Base-by-base conservation (phyloP, 1,139 yeast species). In the Cylindricascospora bacillispora region DNA sequence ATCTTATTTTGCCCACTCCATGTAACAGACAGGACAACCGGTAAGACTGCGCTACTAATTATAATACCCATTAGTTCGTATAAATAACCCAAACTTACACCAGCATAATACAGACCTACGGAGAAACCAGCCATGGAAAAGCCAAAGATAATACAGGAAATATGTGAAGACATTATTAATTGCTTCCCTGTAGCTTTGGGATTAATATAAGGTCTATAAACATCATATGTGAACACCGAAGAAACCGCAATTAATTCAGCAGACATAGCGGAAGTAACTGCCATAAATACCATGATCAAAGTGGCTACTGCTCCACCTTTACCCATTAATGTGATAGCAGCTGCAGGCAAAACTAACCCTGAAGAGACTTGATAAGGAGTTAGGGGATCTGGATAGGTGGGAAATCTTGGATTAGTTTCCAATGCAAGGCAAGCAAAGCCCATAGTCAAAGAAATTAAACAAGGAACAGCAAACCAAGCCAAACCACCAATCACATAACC, bases 391-490 rank as follows among this genome's bases (percentile, higher is more conserved):
- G 93, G 93, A 50, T 73, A 81, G 3, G 82, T 74, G 41, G 93
- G 93, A 71, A 85, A 82, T 7, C 63, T 52, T 13, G 79, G 74
- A 19, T 71, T 62, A 29, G 60, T 56, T 57, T 82, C 86, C 34
- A 82, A 63, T 13, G 82, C 74, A 39, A 80, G 59, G 28, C 82
- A 81, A 18, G 85, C 80, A 22, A 83, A 62, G 9, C 95, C 95
- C 77, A 82, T 64, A 9, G 93, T 78, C 6, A 92, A 76, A 12
- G 93, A 79, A 27, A 74, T 67, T 33, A 80, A 66, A 61, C 77
- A 77, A 22, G 95, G 95, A 40, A 83, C 75, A 6, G 93, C 89
- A 51, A 81, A 78, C 95, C 95, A 85, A 0, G 89, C 76, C 31
- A 83, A 54, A n/a, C 94, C 94, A 34, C 95, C 95, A 41, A 81